These are phyloP conservation scores for Globisporangium splendens DNA, from an alignment of 352 stramenopile species.

Conservation along the genomic window DNA sequence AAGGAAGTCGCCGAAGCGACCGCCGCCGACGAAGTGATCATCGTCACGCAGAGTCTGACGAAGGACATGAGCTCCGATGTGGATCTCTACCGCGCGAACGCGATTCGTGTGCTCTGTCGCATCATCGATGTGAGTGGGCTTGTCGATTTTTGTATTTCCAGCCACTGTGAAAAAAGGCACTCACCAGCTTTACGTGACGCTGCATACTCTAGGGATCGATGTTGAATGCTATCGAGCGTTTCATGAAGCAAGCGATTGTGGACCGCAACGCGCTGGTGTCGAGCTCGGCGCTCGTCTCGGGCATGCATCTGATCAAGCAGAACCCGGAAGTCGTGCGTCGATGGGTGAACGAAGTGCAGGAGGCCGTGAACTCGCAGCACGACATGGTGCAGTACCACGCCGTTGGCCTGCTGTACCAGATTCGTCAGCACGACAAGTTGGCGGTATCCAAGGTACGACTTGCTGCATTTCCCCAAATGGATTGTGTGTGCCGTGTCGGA, in stretches of 20 bases:
- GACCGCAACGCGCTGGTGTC: constrained; percentile 97
- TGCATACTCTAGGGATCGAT: constrained; percentile 51
- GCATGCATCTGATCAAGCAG: constrained; percentile 93
- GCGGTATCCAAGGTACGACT: constrained; percentile 92
- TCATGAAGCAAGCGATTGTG: constrained; percentile 99
- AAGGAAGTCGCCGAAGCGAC: constrained; percentile 95
- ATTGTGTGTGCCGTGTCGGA: not conserved
- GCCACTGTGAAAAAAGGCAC: no score
- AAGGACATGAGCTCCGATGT: constrained; percentile 99
- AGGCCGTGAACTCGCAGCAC: constrained; percentile 93
- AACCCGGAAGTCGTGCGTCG: constrained; percentile 91
- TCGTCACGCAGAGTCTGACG: constrained; percentile 98
- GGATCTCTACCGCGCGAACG: constrained; percentile 98
- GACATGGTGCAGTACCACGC: constrained; percentile 99
- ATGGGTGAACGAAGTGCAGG: constrained; percentile 98
- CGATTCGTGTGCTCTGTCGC: constrained; percentile 96
- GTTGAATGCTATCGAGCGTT: constrained; percentile 92
- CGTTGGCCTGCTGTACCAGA: constrained; percentile 97
- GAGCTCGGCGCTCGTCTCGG: constrained; percentile 95
- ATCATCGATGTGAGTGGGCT: constrained; percentile 85
- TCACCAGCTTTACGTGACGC: not conserved
- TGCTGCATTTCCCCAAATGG: not conserved
- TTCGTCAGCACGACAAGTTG: constrained; percentile 97
- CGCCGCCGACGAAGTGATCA: constrained; percentile 96
- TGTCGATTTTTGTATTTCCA: not conserved